phyloP scores from a whole-genome alignment of 2,329 filamentous ascomycete genomes.

The Ophiostoma novo-ulmi region DNA sequence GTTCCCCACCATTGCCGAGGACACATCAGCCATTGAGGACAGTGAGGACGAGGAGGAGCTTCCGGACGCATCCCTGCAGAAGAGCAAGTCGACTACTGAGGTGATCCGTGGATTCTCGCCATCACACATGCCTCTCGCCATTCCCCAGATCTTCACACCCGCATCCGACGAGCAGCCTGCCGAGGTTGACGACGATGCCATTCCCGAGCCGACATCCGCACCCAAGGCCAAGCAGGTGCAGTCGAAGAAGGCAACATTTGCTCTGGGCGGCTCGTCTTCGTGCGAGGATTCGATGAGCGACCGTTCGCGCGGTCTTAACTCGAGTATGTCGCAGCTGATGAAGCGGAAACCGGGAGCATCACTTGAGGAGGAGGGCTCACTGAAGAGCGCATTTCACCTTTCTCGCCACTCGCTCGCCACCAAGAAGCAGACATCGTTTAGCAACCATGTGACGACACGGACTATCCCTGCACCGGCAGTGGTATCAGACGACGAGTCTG shows the following conservation, averaged over 20 bases:
- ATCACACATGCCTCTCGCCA: conserved; percentile 53
- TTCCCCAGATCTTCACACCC: conserved; percentile 37
- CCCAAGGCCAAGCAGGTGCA: conserved; percentile 62
- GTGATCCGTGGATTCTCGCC: conserved; percentile 84
- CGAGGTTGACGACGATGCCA: conserved; percentile 36
- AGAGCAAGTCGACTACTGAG: conserved; percentile 41
- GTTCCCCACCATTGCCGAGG: background rate
- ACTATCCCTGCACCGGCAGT: conserved; percentile 48
- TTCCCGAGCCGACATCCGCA: conserved; percentile 56
- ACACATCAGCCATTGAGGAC: background rate
- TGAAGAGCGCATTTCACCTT: conserved; percentile 50
- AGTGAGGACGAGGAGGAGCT: background rate
- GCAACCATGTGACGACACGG: conserved; percentile 65
- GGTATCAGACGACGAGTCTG: conserved; percentile 49
- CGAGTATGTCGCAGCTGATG: conserved; percentile 34
- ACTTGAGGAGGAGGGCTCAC: conserved; percentile 69
- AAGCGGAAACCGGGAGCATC: conserved; percentile 26
- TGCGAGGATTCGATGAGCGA: conserved; percentile 70
- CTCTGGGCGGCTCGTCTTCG: conserved; percentile 73
- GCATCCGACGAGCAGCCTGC: background rate
- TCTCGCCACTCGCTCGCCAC: conserved; percentile 41
- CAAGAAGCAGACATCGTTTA: conserved; percentile 80
- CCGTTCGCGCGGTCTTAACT: conserved; percentile 45
- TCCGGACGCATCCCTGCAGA: conserved; percentile 17
- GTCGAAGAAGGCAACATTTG: conserved; percentile 63